Base-by-base conservation (phyloP, 352 stramenopile species). In the Stramenopiles sp. region DNA sequence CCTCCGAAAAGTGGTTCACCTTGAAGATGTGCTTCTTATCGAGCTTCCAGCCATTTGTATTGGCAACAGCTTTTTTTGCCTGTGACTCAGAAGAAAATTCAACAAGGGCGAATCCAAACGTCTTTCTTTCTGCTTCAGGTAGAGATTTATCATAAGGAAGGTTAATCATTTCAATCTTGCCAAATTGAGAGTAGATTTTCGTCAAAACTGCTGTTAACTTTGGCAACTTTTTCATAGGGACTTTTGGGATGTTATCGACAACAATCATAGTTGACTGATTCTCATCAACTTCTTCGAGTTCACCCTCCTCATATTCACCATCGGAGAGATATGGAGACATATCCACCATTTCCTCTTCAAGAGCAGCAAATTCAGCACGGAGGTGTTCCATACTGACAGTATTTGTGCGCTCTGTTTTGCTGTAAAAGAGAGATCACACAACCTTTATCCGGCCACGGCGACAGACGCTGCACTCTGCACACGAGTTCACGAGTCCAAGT, bases 101-200 rank as follows among this genome's bases (percentile, higher is more conserved):
- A 12, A 39, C 35, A 39, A 39, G 22, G 10, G 35, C 35, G 22
- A 39, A 39, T 12, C 35, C 26, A n/a, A n/a, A n/a, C 10, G 26
- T 32, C 10, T n/a, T n/a, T 32, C 15, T 32, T n/a, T n/a, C 15
- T 15, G n/a, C 10, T n/a, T n/a, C 10, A 32, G n/a, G n/a, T 32
- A n/a, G 26, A 15, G 26, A 15, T 32, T n/a, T 32, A 15, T 32
- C n/a, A n/a, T n/a, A n/a, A n/a, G n/a, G 15, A 32, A 32, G 26
- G 26, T 15, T 15, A 32, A n/a, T 32, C 26, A n/a, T 15, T 15
- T n/a, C 15, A 15, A 32, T 32, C 26, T n/a, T n/a, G 10, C 10
- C 26, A n/a, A 32, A n/a, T 32, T 32, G 26, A 15, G 26, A n/a
- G 26, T n/a, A n/a, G 10, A 32, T 15, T 32, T 15, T n/a, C 26